Percentiles rank a stretch among this genome's conserved stretches.
phyloP scores from a whole-genome alignment of 2,329 filamentous ascomycete species.

The Calonectria pseudoturangicola region DNA sequence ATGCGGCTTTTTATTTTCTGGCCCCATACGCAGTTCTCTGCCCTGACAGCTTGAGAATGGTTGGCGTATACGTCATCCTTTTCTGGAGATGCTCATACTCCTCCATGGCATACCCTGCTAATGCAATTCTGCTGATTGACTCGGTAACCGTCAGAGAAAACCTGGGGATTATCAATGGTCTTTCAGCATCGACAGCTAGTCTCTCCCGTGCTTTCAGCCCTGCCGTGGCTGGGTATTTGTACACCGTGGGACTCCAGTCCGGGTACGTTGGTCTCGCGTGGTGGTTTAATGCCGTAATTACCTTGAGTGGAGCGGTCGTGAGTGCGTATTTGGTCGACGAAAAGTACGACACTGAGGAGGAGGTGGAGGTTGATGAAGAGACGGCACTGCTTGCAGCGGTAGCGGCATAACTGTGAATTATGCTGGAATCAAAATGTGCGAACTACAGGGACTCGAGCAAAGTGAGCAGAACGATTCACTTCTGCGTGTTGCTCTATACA shows the following conservation, averaged over 20 bases:
- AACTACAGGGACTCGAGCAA: neutral
- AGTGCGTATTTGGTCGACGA: constrained; percentile 27
- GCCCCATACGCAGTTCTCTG: constrained; percentile 93
- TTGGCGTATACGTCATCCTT: constrained; percentile 84
- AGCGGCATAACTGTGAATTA: neutral
- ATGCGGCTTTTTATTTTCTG: constrained; percentile 90
- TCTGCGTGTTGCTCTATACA: no score
- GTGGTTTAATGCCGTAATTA: constrained; percentile 82
- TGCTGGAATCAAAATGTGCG: neutral
- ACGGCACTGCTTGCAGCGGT: constrained; percentile 25
- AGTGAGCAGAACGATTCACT: neutral
- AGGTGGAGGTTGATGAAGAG: constrained; percentile 29
- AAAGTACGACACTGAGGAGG: neutral
- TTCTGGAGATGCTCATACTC: constrained; percentile 96
- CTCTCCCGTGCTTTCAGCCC: constrained; percentile 92
- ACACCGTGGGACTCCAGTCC: constrained; percentile 84
- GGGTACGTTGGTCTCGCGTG: constrained; percentile 93
- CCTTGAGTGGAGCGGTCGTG: constrained; percentile 15
- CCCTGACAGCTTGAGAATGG: constrained; percentile 81
- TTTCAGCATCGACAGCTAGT: constrained; percentile 92
- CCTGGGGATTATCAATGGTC: constrained; percentile 93
- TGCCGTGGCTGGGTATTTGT: constrained; percentile 89
- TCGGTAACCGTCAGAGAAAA: constrained; percentile 88
- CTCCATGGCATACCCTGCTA: constrained; percentile 92
- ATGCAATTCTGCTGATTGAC: constrained; percentile 91